Conservation (phyloP, 75 land plant genomes). For the Pinus taeda region DNA sequence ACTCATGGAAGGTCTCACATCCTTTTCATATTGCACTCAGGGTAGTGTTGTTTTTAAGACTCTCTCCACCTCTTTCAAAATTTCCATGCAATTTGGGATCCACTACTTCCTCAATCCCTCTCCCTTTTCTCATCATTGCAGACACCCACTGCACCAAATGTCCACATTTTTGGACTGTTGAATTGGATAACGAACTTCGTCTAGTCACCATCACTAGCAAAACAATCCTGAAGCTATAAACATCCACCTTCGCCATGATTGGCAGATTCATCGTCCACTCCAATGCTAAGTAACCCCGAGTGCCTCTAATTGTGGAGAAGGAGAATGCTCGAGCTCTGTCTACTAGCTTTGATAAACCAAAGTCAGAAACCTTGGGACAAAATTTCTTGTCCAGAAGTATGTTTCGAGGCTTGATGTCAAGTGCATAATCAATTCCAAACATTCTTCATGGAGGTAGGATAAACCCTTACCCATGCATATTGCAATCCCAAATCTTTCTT, state of each 20-base stretch:
- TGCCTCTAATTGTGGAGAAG: constrained; percentile 25
- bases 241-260: constrained; percentile 19
- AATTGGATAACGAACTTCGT: too few species aligned
- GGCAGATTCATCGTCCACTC: constrained; percentile 10
- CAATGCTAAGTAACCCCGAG: constrained; percentile 29
- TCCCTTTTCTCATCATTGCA: constrained; percentile 39
- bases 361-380: constrained; percentile 23
- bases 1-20: background rate
- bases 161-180: constrained; percentile 16
- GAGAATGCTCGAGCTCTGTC: constrained; percentile 6
- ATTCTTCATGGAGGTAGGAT: constrained; percentile 33
- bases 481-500: constrained; percentile 14
- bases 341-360: constrained; percentile 31
- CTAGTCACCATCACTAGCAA: constrained; percentile 14
- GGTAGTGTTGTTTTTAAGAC: constrained; percentile 63
- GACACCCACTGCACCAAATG: constrained; percentile 57
- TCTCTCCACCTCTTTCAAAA: constrained; percentile 29
- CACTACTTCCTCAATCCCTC: constrained; percentile 40
- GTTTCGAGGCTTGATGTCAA: constrained; percentile 36
- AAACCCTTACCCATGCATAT: constrained; percentile 14
- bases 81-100: constrained; percentile 18
- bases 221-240: constrained; percentile 32
- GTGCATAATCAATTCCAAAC: constrained; percentile 25
- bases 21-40: constrained; percentile 65
- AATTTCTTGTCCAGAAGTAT: constrained; percentile 30